Evolutionary conservation across 2,329 filamentous ascomycete species (phyloP).

Genomic region (Drechslera avenae): DNA sequence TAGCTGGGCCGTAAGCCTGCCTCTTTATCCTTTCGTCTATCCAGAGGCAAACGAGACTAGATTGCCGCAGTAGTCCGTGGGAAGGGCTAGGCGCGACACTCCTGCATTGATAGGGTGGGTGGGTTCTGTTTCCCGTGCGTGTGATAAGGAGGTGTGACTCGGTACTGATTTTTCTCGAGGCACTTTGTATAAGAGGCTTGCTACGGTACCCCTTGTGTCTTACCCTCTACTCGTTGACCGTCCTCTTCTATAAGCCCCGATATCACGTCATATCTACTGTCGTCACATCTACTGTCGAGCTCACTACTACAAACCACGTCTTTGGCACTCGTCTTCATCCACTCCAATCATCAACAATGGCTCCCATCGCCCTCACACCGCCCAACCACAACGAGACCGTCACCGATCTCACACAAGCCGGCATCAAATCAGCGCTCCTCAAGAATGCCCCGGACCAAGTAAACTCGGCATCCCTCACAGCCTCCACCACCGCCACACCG

Average conservation of each 20-base stretch:
- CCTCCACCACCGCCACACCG: conserved; percentile 32
- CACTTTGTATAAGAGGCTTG: conserved; percentile 24
- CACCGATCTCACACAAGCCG: conserved; percentile 39
- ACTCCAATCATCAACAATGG: conserved; percentile 22
- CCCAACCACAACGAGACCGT: conserved; percentile 31
- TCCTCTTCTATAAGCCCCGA: background rate
- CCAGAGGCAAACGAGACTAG: conserved; percentile 10
- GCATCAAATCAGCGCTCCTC: conserved; percentile 39
- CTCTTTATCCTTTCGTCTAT: conserved; percentile 22
- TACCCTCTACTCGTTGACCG: conserved; percentile 2
- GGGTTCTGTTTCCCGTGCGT: conserved; percentile 19
- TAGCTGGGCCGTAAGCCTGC: conserved; percentile 9
- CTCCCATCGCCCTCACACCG: conserved; percentile 43
- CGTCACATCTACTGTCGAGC: background rate
- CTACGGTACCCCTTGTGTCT: conserved; percentile 2
- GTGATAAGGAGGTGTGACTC: conserved; percentile 39
- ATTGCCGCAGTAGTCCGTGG: conserved; percentile 15
- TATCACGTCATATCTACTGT: background rate
- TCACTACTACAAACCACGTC: background rate
- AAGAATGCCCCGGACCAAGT: conserved; percentile 40
- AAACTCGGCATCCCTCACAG: conserved; percentile 31
- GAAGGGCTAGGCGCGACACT: conserved; percentile 17
- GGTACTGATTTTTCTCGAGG: conserved; percentile 17
- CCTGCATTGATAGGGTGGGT: conserved; percentile 12
- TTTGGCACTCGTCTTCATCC: no score